Evolutionary conservation across 2,329 filamentous ascomycete species (phyloP).

Genomic region (Colletotrichum sp.): DNA sequence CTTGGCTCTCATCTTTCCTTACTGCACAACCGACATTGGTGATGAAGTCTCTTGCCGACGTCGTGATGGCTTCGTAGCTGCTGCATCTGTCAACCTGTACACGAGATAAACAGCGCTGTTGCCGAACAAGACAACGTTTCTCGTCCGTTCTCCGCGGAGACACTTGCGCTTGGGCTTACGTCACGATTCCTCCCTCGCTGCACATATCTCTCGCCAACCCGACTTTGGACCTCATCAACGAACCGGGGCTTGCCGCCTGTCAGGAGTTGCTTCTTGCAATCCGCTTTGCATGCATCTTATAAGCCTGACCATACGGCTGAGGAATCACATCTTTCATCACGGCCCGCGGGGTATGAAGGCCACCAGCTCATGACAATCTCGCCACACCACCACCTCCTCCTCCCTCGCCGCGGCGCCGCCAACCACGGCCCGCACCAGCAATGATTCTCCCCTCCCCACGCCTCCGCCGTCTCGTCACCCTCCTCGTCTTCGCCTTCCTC

Average conservation of each 20-base stretch:
- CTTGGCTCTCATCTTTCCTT: not conserved
- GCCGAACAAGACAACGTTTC: not conserved
- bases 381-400: not conserved
- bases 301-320: not conserved
- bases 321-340: not conserved
- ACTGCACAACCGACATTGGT: not conserved
- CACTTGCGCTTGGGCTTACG: not conserved
- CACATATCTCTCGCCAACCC: not conserved
- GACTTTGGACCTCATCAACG: not conserved
- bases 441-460: constrained; percentile 3
- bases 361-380: not conserved
- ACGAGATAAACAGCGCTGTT: not conserved
- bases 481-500: not conserved
- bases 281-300: not conserved
- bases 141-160: not conserved
- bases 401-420: not conserved
- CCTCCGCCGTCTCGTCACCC: constrained; percentile 4
- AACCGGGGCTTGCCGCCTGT: not conserved
- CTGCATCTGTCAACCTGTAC: not conserved
- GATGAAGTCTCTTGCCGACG: fast-evolving
- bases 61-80: not conserved
- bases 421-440: not conserved
- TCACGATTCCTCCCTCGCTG: not conserved
- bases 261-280: not conserved
- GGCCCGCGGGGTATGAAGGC: not conserved